phyloP scores from a whole-genome alignment of 2,329 filamentous ascomycete species.

The Colletotrichum sp. region DNA sequence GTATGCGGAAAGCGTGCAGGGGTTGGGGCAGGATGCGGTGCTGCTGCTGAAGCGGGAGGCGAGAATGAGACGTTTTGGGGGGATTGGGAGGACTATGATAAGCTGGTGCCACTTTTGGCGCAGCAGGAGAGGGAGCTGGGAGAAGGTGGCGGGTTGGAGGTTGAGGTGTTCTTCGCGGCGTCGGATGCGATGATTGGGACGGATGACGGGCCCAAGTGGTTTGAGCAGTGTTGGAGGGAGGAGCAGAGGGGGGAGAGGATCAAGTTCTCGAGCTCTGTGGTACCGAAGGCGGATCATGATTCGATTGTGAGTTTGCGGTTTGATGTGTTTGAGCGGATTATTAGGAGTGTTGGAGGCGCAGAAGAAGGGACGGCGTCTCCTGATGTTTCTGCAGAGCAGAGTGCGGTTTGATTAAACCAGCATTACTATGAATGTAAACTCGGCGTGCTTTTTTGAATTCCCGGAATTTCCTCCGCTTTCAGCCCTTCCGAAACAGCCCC shows the following conservation, averaged over 20 bases:
- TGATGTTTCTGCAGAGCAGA: neutral
- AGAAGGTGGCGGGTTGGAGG: conserved; percentile 14
- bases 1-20: conserved; percentile 27
- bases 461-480: neutral
- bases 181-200: conserved; percentile 32
- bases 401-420: neutral
- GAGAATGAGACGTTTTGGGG: conserved; percentile 26
- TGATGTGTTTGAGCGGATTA: neutral
- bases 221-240: conserved; percentile 29
- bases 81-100: conserved; percentile 34
- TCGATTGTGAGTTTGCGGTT: neutral
- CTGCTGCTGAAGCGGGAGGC: conserved; percentile 31
- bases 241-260: conserved; percentile 13
- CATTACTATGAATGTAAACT: neutral
- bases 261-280: conserved; percentile 24
- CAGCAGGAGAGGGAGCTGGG: neutral
- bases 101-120: conserved; percentile 28
- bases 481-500: fast-evolving
- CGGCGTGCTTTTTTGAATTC: too few species aligned
- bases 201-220: conserved; percentile 28
- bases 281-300: conserved; percentile 29
- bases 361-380: neutral
- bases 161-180: conserved; percentile 32
- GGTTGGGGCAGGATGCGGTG: conserved; percentile 30
- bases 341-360: neutral